Evolutionary conservation across 1,139 yeast genomes (phyloP), one percentile per base, ranked within the genome.

Genomic region (Blastobotrys buckinghamii): DNA sequence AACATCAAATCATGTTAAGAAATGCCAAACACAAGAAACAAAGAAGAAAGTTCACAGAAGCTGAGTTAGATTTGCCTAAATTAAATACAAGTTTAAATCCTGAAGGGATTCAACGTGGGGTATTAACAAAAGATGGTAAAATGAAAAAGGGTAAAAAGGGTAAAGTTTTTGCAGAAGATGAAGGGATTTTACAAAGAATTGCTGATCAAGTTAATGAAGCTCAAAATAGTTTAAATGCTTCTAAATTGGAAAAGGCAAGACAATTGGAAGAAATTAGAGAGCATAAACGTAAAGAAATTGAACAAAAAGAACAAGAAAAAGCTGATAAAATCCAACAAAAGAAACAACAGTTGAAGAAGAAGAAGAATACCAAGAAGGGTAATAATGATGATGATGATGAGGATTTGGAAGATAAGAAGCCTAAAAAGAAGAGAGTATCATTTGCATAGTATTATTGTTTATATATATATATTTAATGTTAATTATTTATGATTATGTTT

Each of bases 221-320:
- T 53, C 76, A 82, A 57, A 97, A 90, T 59, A 76, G 79, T 45
- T 78, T 80, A n/a, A 83, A 85, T 60, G 96, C 94, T 61, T 84
- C 95, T 58, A 90, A 89, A 67, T 73, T 92, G 53, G 98, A 92
- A 64, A 86, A 86, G 64, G 82, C 95, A 1, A 78, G 88, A 61
- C 82, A 95, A 65, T 73, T 92, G 46, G 97, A 92, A 65, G 95
- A 86, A 60, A 79, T 92, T 55, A 76, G 98, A 62, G 96, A 87
- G 46, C 73, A 88, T 57, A 87, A 85, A 72, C 80, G 87, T 62
- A 76, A 82, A 67, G 97, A 92, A 65, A 79, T 90, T 56, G 97
- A 90, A 64, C 73, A 84, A 64, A 84, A 83, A 64, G 97, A 90
- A 59, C 76, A 77, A 48, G 81, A 73, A 36, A 87, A 88, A 70